These are phyloP conservation scores for Leccinum broughii DNA, from an alignment of 768 basidiomycete species.

Conservation along the genomic window DNA sequence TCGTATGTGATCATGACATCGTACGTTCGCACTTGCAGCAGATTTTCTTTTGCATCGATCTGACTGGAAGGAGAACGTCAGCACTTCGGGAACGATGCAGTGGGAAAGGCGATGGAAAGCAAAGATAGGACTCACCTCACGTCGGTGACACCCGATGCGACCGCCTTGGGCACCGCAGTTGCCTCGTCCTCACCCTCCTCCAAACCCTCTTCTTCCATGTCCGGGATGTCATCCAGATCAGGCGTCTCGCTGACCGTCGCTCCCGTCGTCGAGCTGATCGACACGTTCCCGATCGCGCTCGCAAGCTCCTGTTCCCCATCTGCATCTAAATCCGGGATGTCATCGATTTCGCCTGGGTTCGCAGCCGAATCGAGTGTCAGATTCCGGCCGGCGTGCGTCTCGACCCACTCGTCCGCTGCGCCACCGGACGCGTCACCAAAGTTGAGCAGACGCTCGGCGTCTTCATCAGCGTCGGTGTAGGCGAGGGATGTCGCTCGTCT, in stretches of 20 bases:
- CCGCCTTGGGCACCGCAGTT: slow-evolving; percentile 59
- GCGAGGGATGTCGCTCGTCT: slow-evolving; percentile 89
- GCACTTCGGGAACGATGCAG: neutral
- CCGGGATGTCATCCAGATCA: slow-evolving; percentile 95
- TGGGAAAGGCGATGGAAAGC: neutral
- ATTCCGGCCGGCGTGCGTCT: slow-evolving; percentile 88
- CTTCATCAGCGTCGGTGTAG: slow-evolving; percentile 95
- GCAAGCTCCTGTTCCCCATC: slow-evolving; percentile 56
- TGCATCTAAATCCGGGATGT: slow-evolving; percentile 87
- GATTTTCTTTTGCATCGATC: slow-evolving; percentile 73
- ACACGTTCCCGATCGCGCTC: slow-evolving; percentile 46
- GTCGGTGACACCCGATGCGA: slow-evolving; percentile 40
- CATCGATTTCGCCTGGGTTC: slow-evolving; percentile 70
- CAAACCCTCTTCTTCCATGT: slow-evolving; percentile 96
- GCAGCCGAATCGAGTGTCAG: slow-evolving; percentile 49
- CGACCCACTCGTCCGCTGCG: slow-evolving; percentile 92
- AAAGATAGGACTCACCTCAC: slow-evolving; percentile 43
- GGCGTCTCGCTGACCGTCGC: slow-evolving; percentile 61
- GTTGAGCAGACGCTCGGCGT: slow-evolving; percentile 87
- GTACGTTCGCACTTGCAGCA: slow-evolving; percentile 95
- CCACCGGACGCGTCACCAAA: slow-evolving; percentile 67
- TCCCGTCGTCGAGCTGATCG: slow-evolving; percentile 39
- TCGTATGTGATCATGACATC: slow-evolving; percentile 99
- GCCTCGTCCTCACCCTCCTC: slow-evolving; percentile 89
- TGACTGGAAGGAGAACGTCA: slow-evolving; percentile 40